A percentile compares a stretch with the other conserved stretches of the same genome.
phyloP scores from a whole-genome alignment of 2,329 filamentous ascomycete genomes.

The Colletotrichum lini region DNA sequence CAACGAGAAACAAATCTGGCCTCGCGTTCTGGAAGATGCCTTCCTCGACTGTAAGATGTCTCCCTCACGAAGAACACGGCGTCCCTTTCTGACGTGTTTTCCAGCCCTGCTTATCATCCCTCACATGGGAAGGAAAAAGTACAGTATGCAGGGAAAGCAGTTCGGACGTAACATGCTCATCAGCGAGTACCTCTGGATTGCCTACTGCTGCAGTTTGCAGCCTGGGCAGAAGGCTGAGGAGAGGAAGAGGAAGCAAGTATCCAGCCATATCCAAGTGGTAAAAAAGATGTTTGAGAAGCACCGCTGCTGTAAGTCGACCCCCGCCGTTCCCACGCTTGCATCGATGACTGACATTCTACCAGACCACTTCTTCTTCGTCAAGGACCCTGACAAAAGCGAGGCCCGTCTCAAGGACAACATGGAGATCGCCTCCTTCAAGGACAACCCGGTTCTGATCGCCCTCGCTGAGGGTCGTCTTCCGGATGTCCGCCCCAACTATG shows the following conservation, averaged over 20 bases:
- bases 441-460: constrained; percentile 74
- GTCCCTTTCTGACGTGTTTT: constrained; percentile 14
- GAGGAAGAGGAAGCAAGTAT: constrained; percentile 75
- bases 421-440: constrained; percentile 72
- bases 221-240: constrained; percentile 62
- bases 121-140: constrained; percentile 76
- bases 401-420: constrained; percentile 59
- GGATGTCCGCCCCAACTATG: constrained; percentile 72
- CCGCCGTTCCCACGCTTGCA: too few relatives aligned
- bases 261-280: constrained; percentile 79
- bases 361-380: constrained; percentile 75
- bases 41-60: constrained; percentile 74
- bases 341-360: constrained; percentile 19
- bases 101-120: constrained; percentile 76
- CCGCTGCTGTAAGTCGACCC: constrained; percentile 69
- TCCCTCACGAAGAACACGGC: neutral
- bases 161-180: constrained; percentile 81
- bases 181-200: constrained; percentile 76
- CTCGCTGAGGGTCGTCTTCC: constrained; percentile 71
- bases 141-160: constrained; percentile 73
- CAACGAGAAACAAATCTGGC: constrained; percentile 74
- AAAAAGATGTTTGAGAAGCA: constrained; percentile 76
- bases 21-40: constrained; percentile 74
- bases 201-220: constrained; percentile 61
- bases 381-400: constrained; percentile 67